Evolutionary conservation across 2,329 filamentous ascomycete genomes (phyloP).

Genomic region (Fusarium sp.): DNA sequence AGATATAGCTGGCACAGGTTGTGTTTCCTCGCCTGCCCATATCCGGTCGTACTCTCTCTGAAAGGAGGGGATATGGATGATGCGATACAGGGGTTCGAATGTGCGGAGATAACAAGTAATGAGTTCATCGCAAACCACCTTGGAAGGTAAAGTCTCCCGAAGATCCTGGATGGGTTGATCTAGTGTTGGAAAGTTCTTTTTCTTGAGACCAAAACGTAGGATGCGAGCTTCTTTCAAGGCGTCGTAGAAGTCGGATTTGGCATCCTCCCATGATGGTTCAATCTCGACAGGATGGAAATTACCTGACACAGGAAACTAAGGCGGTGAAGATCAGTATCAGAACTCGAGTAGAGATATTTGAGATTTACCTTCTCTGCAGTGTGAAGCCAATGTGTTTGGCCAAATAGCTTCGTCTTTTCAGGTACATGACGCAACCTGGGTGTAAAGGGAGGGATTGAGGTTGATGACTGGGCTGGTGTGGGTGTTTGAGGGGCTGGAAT

Average conservation of each 20-base stretch:
- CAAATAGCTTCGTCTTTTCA: slow-evolving; percentile 44
- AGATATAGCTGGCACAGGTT: slow-evolving; percentile 22
- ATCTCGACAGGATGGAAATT: slow-evolving; percentile 40
- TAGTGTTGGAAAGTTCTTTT: slow-evolving; percentile 18
- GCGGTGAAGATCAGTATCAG: not conserved
- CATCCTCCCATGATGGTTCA: slow-evolving; percentile 40
- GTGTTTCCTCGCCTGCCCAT: slow-evolving; percentile 22
- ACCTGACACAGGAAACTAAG: slow-evolving; percentile 40
- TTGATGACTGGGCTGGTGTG: not conserved
- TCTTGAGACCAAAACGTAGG: slow-evolving; percentile 34
- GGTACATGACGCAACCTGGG: slow-evolving; percentile 42
- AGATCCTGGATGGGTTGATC: slow-evolving; percentile 37
- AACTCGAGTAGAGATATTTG: not conserved
- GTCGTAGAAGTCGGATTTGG: slow-evolving; percentile 39
- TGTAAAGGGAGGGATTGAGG: slow-evolving; percentile 35
- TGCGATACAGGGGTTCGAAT: slow-evolving; percentile 42
- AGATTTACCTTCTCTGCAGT: slow-evolving; percentile 38
- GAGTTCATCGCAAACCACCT: slow-evolving; percentile 34
- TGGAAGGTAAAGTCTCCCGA: slow-evolving; percentile 29
- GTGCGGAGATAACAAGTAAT: slow-evolving; percentile 41
- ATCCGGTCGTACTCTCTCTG: slow-evolving; percentile 36
- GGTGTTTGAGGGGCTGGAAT: not conserved
- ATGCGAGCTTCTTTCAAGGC: slow-evolving; percentile 32
- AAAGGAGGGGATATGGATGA: slow-evolving; percentile 40
- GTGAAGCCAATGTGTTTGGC: slow-evolving; percentile 44